These are phyloP conservation scores for Parathielavia hyrcaniae DNA, from an alignment of 495 filamentous ascomycete species.

Conservation along the genomic window DNA sequence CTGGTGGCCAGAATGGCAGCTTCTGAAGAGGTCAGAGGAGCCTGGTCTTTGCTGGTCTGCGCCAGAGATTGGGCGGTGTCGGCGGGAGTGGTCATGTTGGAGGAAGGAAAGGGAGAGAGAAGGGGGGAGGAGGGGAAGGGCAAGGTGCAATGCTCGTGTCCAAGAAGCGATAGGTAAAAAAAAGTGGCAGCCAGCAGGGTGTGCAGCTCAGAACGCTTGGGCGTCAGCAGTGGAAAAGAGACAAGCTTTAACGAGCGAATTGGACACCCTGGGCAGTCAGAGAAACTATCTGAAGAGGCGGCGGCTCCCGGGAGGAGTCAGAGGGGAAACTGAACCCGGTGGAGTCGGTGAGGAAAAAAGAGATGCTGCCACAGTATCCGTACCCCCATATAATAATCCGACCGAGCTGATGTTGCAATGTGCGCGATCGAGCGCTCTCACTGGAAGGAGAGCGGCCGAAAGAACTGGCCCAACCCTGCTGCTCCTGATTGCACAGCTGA, in stretches of 20 bases:
- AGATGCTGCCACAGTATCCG: no score
- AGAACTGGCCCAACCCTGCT: neutral
- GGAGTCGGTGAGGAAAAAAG: constrained; percentile 27
- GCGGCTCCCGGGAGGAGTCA: constrained; percentile 25
- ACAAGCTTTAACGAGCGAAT: constrained; percentile 21
- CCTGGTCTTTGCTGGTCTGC: constrained; percentile 22
- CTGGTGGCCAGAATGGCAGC: constrained; percentile 19
- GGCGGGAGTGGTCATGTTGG: constrained; percentile 55
- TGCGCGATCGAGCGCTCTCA: constrained; percentile 8
- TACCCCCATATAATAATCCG: neutral
- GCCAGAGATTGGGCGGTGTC: constrained; percentile 27
- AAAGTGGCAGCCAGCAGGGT: constrained; percentile 27
- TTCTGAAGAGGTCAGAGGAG: constrained; percentile 19
- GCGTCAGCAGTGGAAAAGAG: constrained; percentile 26
- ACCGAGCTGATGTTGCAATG: neutral
- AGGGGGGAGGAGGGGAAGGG: constrained; percentile 23
- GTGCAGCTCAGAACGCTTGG: constrained; percentile 31
- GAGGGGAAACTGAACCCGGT: constrained; percentile 18
- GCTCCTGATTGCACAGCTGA: neutral
- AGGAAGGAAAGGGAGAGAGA: constrained; percentile 23
- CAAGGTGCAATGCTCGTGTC: constrained; percentile 31
- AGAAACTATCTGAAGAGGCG: constrained; percentile 22
- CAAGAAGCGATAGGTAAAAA: constrained; percentile 26
- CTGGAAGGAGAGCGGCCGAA: constrained; percentile 8
- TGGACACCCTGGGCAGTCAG: constrained; percentile 17